These are phyloP conservation scores for Ustilago cynodontis DNA, from an alignment of 1,284 basidiomycete genomes.

Conservation along the genomic window DNA sequence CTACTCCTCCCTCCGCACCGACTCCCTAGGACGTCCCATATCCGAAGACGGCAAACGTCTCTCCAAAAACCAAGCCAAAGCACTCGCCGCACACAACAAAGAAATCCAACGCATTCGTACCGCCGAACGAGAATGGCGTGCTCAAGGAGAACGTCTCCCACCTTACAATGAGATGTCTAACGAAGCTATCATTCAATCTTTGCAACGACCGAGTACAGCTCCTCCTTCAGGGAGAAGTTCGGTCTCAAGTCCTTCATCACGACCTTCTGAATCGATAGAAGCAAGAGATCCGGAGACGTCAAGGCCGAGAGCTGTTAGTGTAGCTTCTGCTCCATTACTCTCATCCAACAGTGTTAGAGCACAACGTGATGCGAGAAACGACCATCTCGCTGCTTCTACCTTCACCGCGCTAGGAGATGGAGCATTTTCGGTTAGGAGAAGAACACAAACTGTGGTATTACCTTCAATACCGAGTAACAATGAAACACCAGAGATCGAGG, in stretches of 20 bases:
- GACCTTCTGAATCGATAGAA: neutral
- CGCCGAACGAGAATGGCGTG: slow-evolving; percentile 50
- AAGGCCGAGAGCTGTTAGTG: slow-evolving; percentile 27
- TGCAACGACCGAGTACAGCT: slow-evolving; percentile 34
- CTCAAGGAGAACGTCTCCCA: slow-evolving; percentile 40
- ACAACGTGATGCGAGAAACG: slow-evolving; percentile 26
- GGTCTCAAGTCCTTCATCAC: neutral
- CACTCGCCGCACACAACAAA: slow-evolving; percentile 40
- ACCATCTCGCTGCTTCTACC: slow-evolving; percentile 24
- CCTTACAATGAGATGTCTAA: slow-evolving; percentile 39
- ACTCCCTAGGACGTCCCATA: slow-evolving; percentile 42
- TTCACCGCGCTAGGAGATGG: slow-evolving; percentile 27
- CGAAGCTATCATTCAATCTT: slow-evolving; percentile 37
- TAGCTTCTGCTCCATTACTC: slow-evolving; percentile 13
- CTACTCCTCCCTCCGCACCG: slow-evolving; percentile 47
- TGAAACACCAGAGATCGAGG: slow-evolving; percentile 41
- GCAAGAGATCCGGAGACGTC: neutral
- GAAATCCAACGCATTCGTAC: slow-evolving; percentile 51
- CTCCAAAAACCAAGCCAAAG: slow-evolving; percentile 48
- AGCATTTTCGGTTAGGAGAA: slow-evolving; percentile 36
- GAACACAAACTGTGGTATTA: slow-evolving; percentile 23
- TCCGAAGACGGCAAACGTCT: slow-evolving; percentile 44
- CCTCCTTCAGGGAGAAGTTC: slow-evolving; percentile 18
- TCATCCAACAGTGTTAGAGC: slow-evolving; percentile 10
- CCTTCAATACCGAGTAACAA: slow-evolving; percentile 25